Evolutionary conservation across 257 asterid species (phyloP).

Genomic region (Rhazya stricta): DNA sequence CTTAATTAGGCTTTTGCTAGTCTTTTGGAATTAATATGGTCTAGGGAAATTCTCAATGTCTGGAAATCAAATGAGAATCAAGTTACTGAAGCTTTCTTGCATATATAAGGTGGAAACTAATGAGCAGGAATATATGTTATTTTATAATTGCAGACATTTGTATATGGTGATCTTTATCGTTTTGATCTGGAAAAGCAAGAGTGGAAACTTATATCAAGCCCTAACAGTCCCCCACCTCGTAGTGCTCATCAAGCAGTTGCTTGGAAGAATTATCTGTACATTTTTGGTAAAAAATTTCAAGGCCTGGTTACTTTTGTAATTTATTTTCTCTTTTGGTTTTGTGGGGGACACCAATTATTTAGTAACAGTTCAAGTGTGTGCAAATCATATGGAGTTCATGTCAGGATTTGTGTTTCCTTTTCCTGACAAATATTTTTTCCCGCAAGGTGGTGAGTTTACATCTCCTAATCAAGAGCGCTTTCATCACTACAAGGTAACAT

Average conservation of each 20-base stretch:
- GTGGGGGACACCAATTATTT: not conserved
- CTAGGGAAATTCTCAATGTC: not conserved
- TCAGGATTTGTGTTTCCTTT: not conserved
- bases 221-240: slow-evolving; percentile 96
- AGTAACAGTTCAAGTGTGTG: not conserved
- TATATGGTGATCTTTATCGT: slow-evolving; percentile 87
- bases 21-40: not conserved
- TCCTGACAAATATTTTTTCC: slow-evolving; percentile 2
- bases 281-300: slow-evolving; percentile 53
- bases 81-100: not conserved
- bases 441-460: slow-evolving; percentile 97
- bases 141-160: slow-evolving; percentile 68
- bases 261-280: slow-evolving; percentile 89
- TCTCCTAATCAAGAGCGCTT: slow-evolving; percentile 99
- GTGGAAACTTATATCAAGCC: slow-evolving; percentile 91
- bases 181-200: slow-evolving; percentile 88
- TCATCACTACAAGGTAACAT: slow-evolving; percentile 92
- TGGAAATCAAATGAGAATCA: not conserved
- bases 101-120: slow-evolving; percentile 12
- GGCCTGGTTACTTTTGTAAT: not conserved
- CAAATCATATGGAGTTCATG: not conserved
- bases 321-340: not conserved
- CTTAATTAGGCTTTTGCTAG: not conserved
- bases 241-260: slow-evolving; percentile 97
- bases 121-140: slow-evolving; percentile 15